These are phyloP conservation scores for Curvularia verruculosa DNA, from an alignment of 2,329 filamentous ascomycete genomes.

Conservation along the genomic window DNA sequence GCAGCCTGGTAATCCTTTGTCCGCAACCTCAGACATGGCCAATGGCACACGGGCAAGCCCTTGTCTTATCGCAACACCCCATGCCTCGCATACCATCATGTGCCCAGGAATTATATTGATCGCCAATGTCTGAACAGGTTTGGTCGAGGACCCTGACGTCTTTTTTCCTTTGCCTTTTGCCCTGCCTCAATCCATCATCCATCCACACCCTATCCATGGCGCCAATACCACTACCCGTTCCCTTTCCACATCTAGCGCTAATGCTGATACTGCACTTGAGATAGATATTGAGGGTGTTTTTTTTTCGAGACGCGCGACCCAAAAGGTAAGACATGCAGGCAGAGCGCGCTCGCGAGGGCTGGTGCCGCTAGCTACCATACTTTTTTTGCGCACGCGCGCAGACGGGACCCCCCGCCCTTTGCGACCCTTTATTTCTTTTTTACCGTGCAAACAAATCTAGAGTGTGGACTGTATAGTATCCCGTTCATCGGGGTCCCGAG, in stretches of 20 bases:
- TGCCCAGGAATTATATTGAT: conserved; percentile 24
- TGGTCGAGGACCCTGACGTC: conserved; percentile 8
- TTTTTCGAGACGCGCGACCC: not conserved
- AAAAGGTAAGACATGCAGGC: conserved; percentile 1
- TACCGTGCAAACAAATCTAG: not conserved
- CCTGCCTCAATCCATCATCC: not conserved
- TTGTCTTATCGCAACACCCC: conserved; percentile 12
- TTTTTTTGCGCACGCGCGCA: not conserved
- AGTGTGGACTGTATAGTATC: too few relatives aligned
- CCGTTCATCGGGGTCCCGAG: too few relatives aligned
- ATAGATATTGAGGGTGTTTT: not conserved
- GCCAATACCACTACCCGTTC: too few relatives aligned
- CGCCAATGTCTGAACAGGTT: conserved; percentile 13
- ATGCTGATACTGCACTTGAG: too few relatives aligned
- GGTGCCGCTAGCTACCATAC: conserved; percentile 1
- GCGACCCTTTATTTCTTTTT: too few relatives aligned
- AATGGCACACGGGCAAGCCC: conserved; percentile 6
- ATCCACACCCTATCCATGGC: not conserved
- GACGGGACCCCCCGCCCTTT: not conserved
- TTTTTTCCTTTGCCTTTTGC: too few relatives aligned
- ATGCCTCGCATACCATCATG: conserved; percentile 17
- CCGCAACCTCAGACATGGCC: conserved; percentile 16
- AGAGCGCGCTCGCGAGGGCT: not conserved
- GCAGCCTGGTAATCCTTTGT: conserved; percentile 11
- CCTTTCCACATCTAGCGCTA: too few relatives aligned